Conservation (phyloP, 225 moss, liverwort and hornwort genomes). For the Anthoceros angustus region DNA sequence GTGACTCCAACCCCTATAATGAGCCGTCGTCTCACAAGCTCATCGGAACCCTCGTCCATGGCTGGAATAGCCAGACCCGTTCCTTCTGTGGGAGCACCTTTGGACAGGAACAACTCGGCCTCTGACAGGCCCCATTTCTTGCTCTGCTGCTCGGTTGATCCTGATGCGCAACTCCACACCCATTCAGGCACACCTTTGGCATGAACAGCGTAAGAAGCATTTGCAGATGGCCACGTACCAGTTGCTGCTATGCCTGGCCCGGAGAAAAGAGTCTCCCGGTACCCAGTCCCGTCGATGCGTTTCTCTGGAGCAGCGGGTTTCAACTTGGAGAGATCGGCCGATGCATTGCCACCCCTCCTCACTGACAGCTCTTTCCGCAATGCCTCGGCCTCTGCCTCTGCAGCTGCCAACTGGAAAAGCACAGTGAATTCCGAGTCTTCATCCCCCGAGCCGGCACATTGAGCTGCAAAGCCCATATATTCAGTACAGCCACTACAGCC, state of each 20-base stretch:
- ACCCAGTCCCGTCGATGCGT: slow-evolving; percentile 96
- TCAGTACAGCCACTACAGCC: background rate
- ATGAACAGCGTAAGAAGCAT: background rate
- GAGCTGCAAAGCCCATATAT: background rate
- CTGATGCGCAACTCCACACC: slow-evolving; percentile 2
- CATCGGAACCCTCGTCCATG: slow-evolving; percentile 57
- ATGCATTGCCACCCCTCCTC: slow-evolving; percentile 31
- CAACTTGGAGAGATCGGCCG: slow-evolving; percentile 52
- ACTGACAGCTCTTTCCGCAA: slow-evolving; percentile 66
- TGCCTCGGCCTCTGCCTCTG: slow-evolving; percentile 92
- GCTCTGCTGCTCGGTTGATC: slow-evolving; percentile 33
- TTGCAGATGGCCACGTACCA: background rate
- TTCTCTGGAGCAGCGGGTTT: slow-evolving; percentile 70
- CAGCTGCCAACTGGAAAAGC: slow-evolving; percentile 99
- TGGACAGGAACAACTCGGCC: slow-evolving; percentile 85
- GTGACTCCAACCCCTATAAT: slow-evolving; percentile 59
- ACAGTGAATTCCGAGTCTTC: slow-evolving; percentile 24
- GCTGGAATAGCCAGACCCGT: slow-evolving; percentile 57
- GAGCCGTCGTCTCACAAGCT: slow-evolving; percentile 44
- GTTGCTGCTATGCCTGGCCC: slow-evolving; percentile 49
- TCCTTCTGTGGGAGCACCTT: slow-evolving; percentile 95
- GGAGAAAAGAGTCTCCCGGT: slow-evolving; percentile 77
- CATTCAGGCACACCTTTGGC: background rate
- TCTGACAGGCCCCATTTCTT: slow-evolving; percentile 93
- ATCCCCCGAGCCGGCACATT: background rate